Conservation (phyloP, 2,329 filamentous ascomycete genomes). For the Dendrostoma leiphaemia region DNA sequence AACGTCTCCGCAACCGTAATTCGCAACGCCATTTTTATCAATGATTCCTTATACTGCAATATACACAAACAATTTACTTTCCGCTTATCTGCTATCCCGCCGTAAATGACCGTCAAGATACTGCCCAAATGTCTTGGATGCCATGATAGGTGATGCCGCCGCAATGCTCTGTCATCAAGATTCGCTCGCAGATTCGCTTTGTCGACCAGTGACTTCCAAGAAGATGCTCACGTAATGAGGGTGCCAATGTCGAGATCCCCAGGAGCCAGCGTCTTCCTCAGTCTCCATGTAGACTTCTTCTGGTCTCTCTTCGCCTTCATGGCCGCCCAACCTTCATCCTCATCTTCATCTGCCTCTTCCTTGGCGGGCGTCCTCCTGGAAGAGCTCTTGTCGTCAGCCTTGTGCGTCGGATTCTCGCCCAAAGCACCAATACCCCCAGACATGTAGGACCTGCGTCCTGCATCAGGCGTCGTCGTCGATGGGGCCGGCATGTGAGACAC, state of each 20-base stretch:
- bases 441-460: constrained; percentile 39
- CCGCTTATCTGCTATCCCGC: neutral
- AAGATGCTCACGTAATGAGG: constrained; percentile 15
- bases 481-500: constrained; percentile 64
- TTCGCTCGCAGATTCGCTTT: neutral
- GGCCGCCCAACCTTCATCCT: constrained; percentile 67
- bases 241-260: constrained; percentile 37
- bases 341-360: constrained; percentile 56
- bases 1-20: constrained; percentile 7
- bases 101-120: constrained; percentile 16
- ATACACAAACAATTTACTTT: constrained; percentile 13
- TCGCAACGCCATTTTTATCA: constrained; percentile 11
- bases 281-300: constrained; percentile 65
- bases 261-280: constrained; percentile 53
- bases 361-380: constrained; percentile 37
- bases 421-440: constrained; percentile 35
- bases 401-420: constrained; percentile 27
- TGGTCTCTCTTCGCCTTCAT: constrained; percentile 69
- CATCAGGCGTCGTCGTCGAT: constrained; percentile 26
- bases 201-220: neutral
- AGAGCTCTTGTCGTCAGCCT: constrained; percentile 22
- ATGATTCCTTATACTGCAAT: constrained; percentile 4
- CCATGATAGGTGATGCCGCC: constrained; percentile 1
- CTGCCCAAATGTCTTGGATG: constrained; percentile 9
- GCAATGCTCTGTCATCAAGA: neutral